Evolutionary conservation across 2,329 filamentous ascomycete genomes (phyloP).

Genomic region (Helicocarpus griseus): DNA sequence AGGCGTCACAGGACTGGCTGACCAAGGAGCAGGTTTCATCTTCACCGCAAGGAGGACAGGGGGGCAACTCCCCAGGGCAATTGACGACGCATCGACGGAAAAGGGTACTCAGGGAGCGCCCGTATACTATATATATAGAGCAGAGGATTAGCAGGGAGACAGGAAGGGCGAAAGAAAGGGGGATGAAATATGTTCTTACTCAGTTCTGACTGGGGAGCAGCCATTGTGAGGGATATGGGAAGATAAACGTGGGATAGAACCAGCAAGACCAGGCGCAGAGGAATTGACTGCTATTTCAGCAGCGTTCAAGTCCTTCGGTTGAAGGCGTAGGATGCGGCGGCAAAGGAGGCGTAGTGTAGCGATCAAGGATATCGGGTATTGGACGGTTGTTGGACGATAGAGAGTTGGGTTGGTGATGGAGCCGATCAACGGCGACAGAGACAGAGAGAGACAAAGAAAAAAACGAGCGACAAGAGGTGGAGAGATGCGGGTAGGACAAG

Average conservation of each 20-base stretch:
- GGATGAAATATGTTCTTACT: background rate
- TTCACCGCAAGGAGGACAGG: constrained; percentile 50
- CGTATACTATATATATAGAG: constrained; percentile 11
- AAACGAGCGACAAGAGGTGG: constrained; percentile 2
- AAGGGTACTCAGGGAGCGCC: constrained; percentile 28
- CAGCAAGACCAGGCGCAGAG: too few relatives aligned
- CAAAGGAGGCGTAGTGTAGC: too few relatives aligned
- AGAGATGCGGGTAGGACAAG: background rate
- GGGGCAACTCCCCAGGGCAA: constrained; percentile 44
- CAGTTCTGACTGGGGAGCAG: background rate
- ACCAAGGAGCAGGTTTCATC: constrained; percentile 52
- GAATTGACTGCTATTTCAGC: too few relatives aligned
- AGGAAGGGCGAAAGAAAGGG: background rate
- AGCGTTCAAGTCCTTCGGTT: too few relatives aligned
- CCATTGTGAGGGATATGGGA: constrained; percentile 1
- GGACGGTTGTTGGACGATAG: constrained; percentile 5
- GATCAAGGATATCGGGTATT: constrained; percentile 8
- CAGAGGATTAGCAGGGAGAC: background rate
- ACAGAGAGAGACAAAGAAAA: constrained; percentile 6
- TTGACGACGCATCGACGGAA: constrained; percentile 50
- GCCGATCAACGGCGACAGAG: constrained; percentile 7
- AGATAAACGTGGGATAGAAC: constrained; percentile 13
- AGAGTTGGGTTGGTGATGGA: constrained; percentile 15
- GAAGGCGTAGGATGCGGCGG: too few relatives aligned
- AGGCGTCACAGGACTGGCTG: constrained; percentile 49